Evolutionary conservation across 1,139 yeast genomes (phyloP).

Genomic region (Suhomyces yuchorum): DNA sequence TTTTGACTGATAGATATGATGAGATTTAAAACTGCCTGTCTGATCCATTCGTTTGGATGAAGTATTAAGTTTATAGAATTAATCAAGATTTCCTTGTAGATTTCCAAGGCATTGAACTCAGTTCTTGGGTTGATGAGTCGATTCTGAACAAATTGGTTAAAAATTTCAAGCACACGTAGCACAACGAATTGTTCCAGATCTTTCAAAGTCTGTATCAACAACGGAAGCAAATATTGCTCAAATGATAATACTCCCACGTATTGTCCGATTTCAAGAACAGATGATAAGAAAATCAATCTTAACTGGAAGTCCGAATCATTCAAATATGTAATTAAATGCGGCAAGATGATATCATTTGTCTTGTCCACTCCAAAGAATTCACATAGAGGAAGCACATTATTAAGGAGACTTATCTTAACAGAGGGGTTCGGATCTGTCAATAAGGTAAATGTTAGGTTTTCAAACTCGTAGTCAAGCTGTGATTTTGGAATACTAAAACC

Average conservation of each 20-base stretch:
- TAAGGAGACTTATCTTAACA: constrained; percentile 71
- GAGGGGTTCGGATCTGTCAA: constrained; percentile 68
- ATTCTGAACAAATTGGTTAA: constrained; percentile 42
- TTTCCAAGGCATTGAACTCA: constrained; percentile 45
- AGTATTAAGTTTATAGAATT: constrained; percentile 45
- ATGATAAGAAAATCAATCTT: constrained; percentile 68
- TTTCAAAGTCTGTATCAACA: constrained; percentile 75
- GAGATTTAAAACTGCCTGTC: constrained; percentile 67
- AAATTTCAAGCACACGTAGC: constrained; percentile 69
- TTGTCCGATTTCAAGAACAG: constrained; percentile 78
- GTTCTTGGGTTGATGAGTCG: constrained; percentile 39
- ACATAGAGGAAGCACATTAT: constrained; percentile 73
- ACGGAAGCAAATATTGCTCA: constrained; percentile 85
- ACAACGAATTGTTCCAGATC: constrained; percentile 87
- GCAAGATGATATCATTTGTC: constrained; percentile 82
- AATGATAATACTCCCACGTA: constrained; percentile 79
- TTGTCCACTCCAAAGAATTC: constrained; percentile 82
- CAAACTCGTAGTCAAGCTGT: constrained; percentile 50
- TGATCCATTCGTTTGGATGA: constrained; percentile 88
- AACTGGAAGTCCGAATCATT: constrained; percentile 76
- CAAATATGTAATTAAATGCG: constrained; percentile 87
- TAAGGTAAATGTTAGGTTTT: constrained; percentile 61
- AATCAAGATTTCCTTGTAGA: constrained; percentile 40
- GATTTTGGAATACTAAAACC: constrained; percentile 30
- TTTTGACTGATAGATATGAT: constrained; percentile 64